Percentiles rank a stretch among this genome's conserved stretches.
Conservation (phyloP, 306 rosid species). For the Mucuna pruriens region DNA sequence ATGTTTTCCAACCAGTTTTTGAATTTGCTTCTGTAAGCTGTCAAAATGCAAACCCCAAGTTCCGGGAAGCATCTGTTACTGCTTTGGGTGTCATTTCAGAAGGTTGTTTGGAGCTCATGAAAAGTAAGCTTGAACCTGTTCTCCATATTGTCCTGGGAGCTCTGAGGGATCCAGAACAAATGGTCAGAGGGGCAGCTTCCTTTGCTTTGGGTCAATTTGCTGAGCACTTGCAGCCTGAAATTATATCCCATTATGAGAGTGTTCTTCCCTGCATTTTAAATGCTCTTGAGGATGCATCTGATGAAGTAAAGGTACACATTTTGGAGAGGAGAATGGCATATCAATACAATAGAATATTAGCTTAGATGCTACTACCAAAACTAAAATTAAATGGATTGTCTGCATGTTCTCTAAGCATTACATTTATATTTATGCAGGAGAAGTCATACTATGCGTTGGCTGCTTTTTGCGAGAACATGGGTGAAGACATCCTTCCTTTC, state of each 20-base stretch:
- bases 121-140: slow-evolving; percentile 84
- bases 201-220: slow-evolving; percentile 99
- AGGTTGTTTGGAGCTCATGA: slow-evolving; percentile 92
- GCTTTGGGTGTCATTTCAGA: slow-evolving; percentile 94
- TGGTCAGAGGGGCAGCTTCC: slow-evolving; percentile 98
- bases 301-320: slow-evolving; percentile 90
- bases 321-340: slow-evolving; percentile 33
- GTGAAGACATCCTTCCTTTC: slow-evolving; percentile 93
- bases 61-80: slow-evolving; percentile 96
- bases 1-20: slow-evolving; percentile 78
- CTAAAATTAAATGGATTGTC: background rate
- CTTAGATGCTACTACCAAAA: slow-evolving; percentile 28
- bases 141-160: slow-evolving; percentile 93
- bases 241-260: slow-evolving; percentile 90
- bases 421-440: slow-evolving; percentile 62
- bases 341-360: background rate
- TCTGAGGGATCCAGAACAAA: slow-evolving; percentile 93
- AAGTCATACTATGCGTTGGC: slow-evolving; percentile 99
- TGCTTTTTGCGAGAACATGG: slow-evolving; percentile 99
- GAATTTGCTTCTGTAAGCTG: slow-evolving; percentile 88
- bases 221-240: slow-evolving; percentile 94
- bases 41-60: slow-evolving; percentile 92
- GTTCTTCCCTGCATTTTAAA: slow-evolving; percentile 96
- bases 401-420: slow-evolving; percentile 37
- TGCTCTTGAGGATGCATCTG: slow-evolving; percentile 93